Conservation (phyloP, 179 eudicot genomes). For the Beta lomatogona region DNA sequence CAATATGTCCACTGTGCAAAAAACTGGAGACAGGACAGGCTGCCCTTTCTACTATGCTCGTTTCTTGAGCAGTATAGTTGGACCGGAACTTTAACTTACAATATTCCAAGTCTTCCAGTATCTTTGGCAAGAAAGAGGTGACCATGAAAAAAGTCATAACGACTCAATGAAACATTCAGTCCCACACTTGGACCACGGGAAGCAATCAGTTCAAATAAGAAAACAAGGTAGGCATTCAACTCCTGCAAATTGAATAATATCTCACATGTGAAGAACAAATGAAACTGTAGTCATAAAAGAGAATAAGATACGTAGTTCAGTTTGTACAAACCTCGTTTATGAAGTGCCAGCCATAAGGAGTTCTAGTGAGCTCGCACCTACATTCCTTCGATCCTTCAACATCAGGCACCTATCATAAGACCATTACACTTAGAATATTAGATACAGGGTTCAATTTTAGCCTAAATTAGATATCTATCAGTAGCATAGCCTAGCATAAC, state of each 20-base stretch:
- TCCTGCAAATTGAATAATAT: conserved; percentile 50
- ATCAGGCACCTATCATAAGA: conserved; percentile 74
- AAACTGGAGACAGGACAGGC: background rate
- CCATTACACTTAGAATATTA: background rate
- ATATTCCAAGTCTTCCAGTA: conserved; percentile 89
- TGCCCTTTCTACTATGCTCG: conserved; percentile 5
- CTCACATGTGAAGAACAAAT: conserved; percentile 1
- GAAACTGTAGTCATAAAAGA: background rate
- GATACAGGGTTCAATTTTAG: background rate
- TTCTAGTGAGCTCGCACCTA: conserved; percentile 85
- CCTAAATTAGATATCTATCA: no score
- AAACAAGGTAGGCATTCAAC: conserved; percentile 71
- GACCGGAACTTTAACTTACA: conserved; percentile 59
- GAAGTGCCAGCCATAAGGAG: conserved; percentile 86
- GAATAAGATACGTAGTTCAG: background rate
- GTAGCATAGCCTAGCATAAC: no score
- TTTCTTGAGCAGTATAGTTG: background rate
- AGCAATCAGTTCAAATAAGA: conserved; percentile 72
- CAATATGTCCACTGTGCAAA: background rate
- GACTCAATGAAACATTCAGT: conserved; percentile 76
- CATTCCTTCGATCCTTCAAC: conserved; percentile 69
- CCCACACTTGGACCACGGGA: conserved; percentile 83
- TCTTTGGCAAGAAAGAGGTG: conserved; percentile 82
- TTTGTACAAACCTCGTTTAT: conserved; percentile 64
- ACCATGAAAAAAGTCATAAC: conserved; percentile 93